Evolutionary conservation across 2,329 filamentous ascomycete genomes (phyloP).

Genomic region (Phyllosticta citriasiana): DNA sequence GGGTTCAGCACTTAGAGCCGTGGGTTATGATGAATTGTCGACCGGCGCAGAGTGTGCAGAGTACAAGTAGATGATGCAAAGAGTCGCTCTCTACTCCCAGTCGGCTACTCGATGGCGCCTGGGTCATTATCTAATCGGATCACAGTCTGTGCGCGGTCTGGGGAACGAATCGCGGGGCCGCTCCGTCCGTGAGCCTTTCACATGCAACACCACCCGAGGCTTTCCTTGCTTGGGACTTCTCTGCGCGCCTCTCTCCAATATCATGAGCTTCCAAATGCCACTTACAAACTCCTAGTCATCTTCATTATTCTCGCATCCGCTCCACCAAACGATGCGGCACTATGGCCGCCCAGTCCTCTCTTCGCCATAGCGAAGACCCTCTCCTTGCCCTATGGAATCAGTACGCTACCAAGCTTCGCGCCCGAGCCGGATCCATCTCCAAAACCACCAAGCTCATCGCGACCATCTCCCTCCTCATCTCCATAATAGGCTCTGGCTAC

Average conservation of each 20-base stretch:
- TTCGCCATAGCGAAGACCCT: constrained; percentile 41
- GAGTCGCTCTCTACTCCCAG: too few species aligned
- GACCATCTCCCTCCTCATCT: constrained; percentile 62
- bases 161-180: neutral
- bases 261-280: neutral
- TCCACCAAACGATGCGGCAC: constrained; percentile 11
- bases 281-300: neutral
- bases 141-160: neutral
- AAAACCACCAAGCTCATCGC: constrained; percentile 64
- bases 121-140: too few species aligned
- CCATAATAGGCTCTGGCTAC: constrained; percentile 70
- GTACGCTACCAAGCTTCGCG: constrained; percentile 40
- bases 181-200: neutral
- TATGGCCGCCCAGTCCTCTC: constrained; percentile 85
- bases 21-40: neutral
- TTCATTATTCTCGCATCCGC: neutral
- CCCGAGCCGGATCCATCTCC: constrained; percentile 53
- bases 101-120: too few species aligned
- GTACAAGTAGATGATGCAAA: neutral
- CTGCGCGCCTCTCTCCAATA: neutral
- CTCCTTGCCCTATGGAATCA: constrained; percentile 36
- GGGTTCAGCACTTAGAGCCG: neutral
- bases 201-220: neutral
- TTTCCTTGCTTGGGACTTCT: neutral
- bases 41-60: neutral